Evolutionary conservation across 768 basidiomycete species (phyloP).

Genomic region (Mrakia blollopis): DNA sequence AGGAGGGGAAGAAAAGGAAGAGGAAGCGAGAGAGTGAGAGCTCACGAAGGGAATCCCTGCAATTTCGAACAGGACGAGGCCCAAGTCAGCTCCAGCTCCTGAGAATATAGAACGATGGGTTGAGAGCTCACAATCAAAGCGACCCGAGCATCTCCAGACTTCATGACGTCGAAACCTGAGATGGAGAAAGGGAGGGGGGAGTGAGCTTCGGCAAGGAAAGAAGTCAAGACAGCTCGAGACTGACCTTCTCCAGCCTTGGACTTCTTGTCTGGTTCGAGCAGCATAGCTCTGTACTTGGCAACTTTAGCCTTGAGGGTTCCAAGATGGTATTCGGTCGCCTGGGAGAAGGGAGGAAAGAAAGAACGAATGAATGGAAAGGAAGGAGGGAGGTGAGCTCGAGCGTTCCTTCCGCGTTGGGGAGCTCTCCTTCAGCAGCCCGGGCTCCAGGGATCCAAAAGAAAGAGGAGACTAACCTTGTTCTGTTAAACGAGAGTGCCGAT

Average conservation of each 20-base stretch:
- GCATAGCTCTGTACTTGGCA: conserved; percentile 87
- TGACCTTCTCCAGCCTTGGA: conserved; percentile 67
- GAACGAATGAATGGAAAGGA: neutral
- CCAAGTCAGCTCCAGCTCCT: neutral
- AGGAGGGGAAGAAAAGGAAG: no score
- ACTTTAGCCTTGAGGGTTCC: conserved; percentile 76
- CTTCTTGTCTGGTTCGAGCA: conserved; percentile 85
- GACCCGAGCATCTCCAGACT: conserved; percentile 39
- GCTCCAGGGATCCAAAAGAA: neutral
- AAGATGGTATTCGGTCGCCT: conserved; percentile 60
- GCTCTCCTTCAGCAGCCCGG: neutral
- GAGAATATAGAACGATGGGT: neutral
- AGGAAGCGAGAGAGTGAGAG: neutral
- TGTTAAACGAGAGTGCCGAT: conserved; percentile 47
- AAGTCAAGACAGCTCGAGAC: neutral
- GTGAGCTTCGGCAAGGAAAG: neutral
- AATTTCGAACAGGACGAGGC: neutral
- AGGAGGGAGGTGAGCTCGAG: conserved; percentile 47
- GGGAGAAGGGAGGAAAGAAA: neutral
- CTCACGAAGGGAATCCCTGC: conserved; percentile 22
- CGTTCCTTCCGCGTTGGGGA: conserved; percentile 78
- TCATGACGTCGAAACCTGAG: conserved; percentile 32
- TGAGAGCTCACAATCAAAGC: conserved; percentile 30
- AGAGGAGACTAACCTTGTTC: conserved; percentile 2
- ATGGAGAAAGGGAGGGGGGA: neutral